Base-by-base conservation (phyloP, 1,284 basidiomycete genomes). In the Moesziomyces sp. region DNA sequence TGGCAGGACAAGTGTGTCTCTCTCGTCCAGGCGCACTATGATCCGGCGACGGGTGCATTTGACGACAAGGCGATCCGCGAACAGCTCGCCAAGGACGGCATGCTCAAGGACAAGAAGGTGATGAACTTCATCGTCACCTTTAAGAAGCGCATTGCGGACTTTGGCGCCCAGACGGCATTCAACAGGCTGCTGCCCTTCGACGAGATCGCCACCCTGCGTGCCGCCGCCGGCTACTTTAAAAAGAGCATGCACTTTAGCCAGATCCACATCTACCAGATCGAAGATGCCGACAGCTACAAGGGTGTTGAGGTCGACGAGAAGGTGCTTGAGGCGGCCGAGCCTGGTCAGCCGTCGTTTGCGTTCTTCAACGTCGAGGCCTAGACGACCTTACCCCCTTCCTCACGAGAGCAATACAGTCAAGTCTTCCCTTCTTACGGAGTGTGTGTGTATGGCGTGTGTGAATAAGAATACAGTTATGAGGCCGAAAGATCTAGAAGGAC, bases 51-150 rank as follows among this genome's bases (percentile, higher is more conserved):
- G 24, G 88, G 90, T 67, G 88, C 87, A 76, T 90, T 97, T 44
- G 93, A 99, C 84, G 94, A 98, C 82, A 90, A 86, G 52, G 91
- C 90, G 84, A 89, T 97, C 66, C 89, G 91, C 79, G 87, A 90
- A 80, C 83, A 89, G 65, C 85, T 98, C 74, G 88, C 88, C 13
- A 87, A 89, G 82, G 88, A 87, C n/a, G 94, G 93, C 14, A 84
- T 97, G 85, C 90, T 94, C 85, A 97, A 97, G 89, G 94, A 98
- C 86, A 98, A 98, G 87, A 90, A 91, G 68, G 89, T 89, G 46
- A 98, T 98, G 95, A 95, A 95, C 35, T 98, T 97, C 86, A 89
- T 94, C 58, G 92, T 96, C 76, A 86, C 88, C 28, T 91, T 97
- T 89, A 97, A 97, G 91, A 93, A 93, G 90, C 91, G 93, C 19